Percentiles rank a stretch among this genome's conserved stretches.
phyloP scores from a whole-genome alignment of 805 yeast genomes.

The Saturnispora sanitii region DNA sequence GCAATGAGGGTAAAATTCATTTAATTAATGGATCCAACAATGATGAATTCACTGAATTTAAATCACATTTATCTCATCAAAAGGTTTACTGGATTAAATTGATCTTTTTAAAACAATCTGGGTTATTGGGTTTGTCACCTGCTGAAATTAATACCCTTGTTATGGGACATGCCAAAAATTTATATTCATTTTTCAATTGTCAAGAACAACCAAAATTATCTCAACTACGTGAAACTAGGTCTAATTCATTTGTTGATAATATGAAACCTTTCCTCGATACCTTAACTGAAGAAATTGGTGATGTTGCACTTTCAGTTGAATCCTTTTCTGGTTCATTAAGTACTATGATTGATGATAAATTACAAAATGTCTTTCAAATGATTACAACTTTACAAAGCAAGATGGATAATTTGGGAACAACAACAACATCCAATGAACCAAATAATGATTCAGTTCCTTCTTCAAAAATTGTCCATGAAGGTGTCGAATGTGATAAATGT shows the following conservation, averaged over 20 bases:
- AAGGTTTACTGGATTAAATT: constrained; percentile 1
- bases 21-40: background rate
- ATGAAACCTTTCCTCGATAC: constrained; percentile 2
- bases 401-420: background rate
- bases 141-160: background rate
- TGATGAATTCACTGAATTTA: background rate
- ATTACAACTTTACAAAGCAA: constrained; percentile 2
- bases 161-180: constrained; percentile 2
- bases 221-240: background rate
- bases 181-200: background rate
- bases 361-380: background rate
- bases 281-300: background rate
- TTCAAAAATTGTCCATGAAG: constrained; percentile 12
- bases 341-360: constrained; percentile 3
- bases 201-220: background rate
- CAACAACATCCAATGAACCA: background rate
- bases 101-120: constrained; percentile 10
- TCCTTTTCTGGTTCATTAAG: background rate
- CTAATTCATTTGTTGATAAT: background rate
- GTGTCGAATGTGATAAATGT: constrained; percentile 27
- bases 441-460: background rate
- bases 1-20: background rate
- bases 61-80: constrained; percentile 1
- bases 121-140: background rate
- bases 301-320: background rate